phyloP scores from a whole-genome alignment of 345 rosid species.

The Physaria fendleri region DNA sequence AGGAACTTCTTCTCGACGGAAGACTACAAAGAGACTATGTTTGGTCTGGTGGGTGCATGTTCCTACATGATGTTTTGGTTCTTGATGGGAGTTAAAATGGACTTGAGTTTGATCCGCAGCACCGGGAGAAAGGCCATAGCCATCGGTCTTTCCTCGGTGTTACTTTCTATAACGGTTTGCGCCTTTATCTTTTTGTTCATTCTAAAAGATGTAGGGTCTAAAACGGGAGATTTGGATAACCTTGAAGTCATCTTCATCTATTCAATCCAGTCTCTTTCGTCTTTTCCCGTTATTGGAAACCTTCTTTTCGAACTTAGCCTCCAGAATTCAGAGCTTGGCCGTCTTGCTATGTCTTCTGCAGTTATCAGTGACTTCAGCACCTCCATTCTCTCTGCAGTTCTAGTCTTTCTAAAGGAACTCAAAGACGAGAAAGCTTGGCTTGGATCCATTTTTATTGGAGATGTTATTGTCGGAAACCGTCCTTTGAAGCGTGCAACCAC shows the following conservation, averaged over 20 bases:
- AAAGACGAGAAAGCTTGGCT: constrained; percentile 18
- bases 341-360: constrained; percentile 43
- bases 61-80: constrained; percentile 43
- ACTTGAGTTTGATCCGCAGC: constrained; percentile 24
- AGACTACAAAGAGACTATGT: constrained; percentile 20
- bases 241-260: constrained; percentile 15
- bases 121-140: constrained; percentile 25
- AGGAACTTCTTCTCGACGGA: constrained; percentile 12
- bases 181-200: constrained; percentile 16
- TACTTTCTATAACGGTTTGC: constrained; percentile 27
- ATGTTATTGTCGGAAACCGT: constrained; percentile 17
- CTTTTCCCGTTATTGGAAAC: constrained; percentile 35
- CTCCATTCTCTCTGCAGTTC: background rate
- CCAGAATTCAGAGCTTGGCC: constrained; percentile 47
- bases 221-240: background rate
- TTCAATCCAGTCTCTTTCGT: constrained; percentile 26
- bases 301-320: constrained; percentile 47
- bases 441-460: constrained; percentile 23
- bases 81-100: constrained; percentile 52
- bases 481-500: constrained; percentile 17
- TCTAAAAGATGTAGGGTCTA: constrained; percentile 8
- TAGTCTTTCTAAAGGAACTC: constrained; percentile 18
- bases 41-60: constrained; percentile 35
- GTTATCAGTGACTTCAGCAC: constrained; percentile 30
- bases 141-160: constrained; percentile 27